These are phyloP conservation scores for Aspergillus tamarii DNA, from an alignment of 2,329 filamentous ascomycete species.

Conservation along the genomic window DNA sequence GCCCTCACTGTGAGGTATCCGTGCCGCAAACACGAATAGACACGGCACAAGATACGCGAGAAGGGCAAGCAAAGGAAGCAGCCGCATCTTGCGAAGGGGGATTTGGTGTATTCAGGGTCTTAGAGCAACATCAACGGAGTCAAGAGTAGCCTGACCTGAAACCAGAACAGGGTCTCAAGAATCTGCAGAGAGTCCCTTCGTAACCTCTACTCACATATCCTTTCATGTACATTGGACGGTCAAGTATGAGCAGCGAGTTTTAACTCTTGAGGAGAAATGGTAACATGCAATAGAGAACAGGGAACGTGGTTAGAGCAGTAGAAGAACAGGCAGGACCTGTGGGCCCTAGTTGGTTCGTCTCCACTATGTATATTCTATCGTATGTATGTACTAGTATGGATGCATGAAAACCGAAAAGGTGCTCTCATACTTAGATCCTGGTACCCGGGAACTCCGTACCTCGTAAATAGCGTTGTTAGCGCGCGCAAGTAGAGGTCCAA, in stretches of 20 bases:
- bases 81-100: conserved; percentile 19
- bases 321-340: conserved; percentile 1
- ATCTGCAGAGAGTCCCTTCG: conserved; percentile 7
- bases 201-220: conserved; percentile 13
- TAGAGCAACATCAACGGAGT: background rate
- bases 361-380: conserved; percentile 20
- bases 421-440: conserved; percentile 3
- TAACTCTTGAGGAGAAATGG: background rate
- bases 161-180: background rate
- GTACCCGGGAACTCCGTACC: background rate
- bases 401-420: conserved; percentile 10
- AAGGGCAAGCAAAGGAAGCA: conserved; percentile 15
- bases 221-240: conserved; percentile 9
- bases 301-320: conserved; percentile 20
- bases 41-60: conserved; percentile 17
- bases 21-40: conserved; percentile 18
- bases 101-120: background rate
- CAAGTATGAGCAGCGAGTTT: conserved; percentile 3
- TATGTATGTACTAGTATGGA: conserved; percentile 6
- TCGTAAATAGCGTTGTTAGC: background rate
- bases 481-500: background rate
- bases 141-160: background rate
- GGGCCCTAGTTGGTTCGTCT: conserved; percentile 1
- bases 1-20: conserved; percentile 15
- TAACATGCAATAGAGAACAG: conserved; percentile 9